Base-by-base conservation (phyloP, 2,329 filamentous ascomycete genomes). In the Macrophomina phaseolina region DNA sequence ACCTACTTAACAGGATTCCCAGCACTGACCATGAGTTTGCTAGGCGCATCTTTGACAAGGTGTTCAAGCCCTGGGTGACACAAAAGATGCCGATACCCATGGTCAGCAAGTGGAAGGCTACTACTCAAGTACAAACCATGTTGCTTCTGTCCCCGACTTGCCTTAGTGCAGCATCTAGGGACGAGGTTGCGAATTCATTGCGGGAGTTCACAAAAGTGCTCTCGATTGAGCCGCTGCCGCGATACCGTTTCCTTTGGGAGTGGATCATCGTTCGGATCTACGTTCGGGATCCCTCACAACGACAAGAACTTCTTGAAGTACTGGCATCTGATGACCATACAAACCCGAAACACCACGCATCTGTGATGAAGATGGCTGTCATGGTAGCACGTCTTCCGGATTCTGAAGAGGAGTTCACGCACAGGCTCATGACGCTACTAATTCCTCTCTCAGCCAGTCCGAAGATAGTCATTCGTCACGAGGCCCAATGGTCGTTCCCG, bases 381-480 rank as follows among this genome's bases (percentile, higher is more conserved):
- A 79, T 80, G 64, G 72, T 79, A 1, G 79, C 80, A 4, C 79
- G 78, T 7, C 77, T 77, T 23, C 68, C 78, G 1, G 71, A 77
- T 28, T 69, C 74, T 1, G 73, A 74, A 0, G 76, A 80, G 62
- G 71, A 74, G 0, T 83, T 82, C 65, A 75, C 77, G 0, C 62
- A 76, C 4, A 70, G 75, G 14, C 73, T 84, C 8, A 78, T 81
- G 60, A 78, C 78, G 28, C 75, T 79, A 56, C 76, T 84, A 16
- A 77, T 81, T 2, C 76, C 79, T 0, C 78, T 82, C 18, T 79
- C 79, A 0, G 78, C 81, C 4, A 84, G 81, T 40, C 80, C 82
- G 4, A 86, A 85, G 68, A 80, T 85, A 1, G 80, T 82, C 38
- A 80, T 86, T n/a, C 78, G 84, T 7, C 83, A 85, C 67, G 84